Base-by-base conservation (phyloP, 2,329 filamentous ascomycete species). In the Phialophora macrospora region DNA sequence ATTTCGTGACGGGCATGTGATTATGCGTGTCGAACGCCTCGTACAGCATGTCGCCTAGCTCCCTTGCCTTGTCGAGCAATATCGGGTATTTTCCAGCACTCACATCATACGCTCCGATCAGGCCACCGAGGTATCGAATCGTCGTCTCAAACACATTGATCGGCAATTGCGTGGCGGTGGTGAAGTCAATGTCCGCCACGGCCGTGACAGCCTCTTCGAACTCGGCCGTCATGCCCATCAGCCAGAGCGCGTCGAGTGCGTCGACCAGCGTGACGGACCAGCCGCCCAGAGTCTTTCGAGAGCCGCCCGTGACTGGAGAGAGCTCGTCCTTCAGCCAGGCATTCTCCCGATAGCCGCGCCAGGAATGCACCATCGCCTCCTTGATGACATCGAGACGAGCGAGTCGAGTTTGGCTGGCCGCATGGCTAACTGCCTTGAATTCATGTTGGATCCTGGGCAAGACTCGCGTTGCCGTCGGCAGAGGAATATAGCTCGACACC, bases 201-300 rank as follows among this genome's bases (percentile, higher is more conserved):
- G 85, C 86, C 55, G 80, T 77, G 1, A 88, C 85, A 1, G 88
- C 88, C 69, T 85, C 82, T 46, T 85, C 80, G 71, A 91, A 91
- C 66, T 91, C 88, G 0, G 84, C 79, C 68, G 82, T 82, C 73
- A 90, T 70, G 7, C 84, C 88, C 84, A 91, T 87, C 68, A 91
- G 88, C 88, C 88, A 91, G 9, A 91, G 79, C 17, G 86, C 87
- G 74, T 91, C 89, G 48, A 90, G 79, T 2, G 85, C 79, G 72
- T 89, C 87, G 12, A 90, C 85, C 60, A 90, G 77, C 4, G 87
- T 89, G 4, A 87, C 87, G 4, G 84, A 85, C 87, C 87, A 89
- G 28, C 87, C 87, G 14, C 84, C 85, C 74, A 88, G 88, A 22
- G 84, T 83, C 70, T 88, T 82, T 49, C 81, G 80, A 56, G 75